Conservation (phyloP, 169 alveolate species). For the Eimeria zaria region DNA sequence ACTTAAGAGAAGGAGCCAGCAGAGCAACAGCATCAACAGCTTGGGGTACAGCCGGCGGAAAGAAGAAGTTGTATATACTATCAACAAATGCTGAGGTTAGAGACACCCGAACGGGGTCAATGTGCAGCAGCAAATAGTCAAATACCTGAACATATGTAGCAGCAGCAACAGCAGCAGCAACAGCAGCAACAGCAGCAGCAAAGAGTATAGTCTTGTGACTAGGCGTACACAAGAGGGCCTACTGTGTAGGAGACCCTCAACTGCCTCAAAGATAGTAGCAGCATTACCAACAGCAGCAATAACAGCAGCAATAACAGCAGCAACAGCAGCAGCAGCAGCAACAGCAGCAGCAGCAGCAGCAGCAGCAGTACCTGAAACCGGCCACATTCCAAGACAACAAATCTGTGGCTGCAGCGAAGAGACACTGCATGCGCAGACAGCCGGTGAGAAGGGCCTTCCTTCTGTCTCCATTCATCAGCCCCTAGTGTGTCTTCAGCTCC, state of each 20-base stretch:
- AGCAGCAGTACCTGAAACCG: conserved; percentile 67
- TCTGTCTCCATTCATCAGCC: background rate
- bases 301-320: background rate
- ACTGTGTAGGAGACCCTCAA: background rate
- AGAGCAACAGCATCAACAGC: conserved; percentile 60
- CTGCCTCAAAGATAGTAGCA: background rate
- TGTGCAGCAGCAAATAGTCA: conserved; percentile 79
- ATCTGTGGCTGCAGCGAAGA: conserved; percentile 74
- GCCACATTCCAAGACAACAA: conserved; percentile 50
- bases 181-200: no score
- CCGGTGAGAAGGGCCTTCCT: conserved; percentile 26
- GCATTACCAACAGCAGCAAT: no score
- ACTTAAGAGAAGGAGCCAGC: conserved; percentile 35
- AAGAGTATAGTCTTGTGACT: no score
- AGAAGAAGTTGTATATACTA: conserved; percentile 69
- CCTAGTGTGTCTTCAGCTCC: background rate
- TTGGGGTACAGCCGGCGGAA: conserved; percentile 58
- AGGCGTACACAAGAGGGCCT: no score
- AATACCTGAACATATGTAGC: conserved; percentile 57
- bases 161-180: conserved; percentile 49
- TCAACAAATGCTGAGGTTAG: conserved; percentile 63
- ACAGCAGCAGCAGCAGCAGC: conserved; percentile 23
- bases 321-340: conserved; percentile 10
- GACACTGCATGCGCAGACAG: conserved; percentile 81
- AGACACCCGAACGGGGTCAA: conserved; percentile 74